Base-by-base conservation (phyloP, 2,329 filamentous ascomycete genomes). In the Xylariaceae sp. region DNA sequence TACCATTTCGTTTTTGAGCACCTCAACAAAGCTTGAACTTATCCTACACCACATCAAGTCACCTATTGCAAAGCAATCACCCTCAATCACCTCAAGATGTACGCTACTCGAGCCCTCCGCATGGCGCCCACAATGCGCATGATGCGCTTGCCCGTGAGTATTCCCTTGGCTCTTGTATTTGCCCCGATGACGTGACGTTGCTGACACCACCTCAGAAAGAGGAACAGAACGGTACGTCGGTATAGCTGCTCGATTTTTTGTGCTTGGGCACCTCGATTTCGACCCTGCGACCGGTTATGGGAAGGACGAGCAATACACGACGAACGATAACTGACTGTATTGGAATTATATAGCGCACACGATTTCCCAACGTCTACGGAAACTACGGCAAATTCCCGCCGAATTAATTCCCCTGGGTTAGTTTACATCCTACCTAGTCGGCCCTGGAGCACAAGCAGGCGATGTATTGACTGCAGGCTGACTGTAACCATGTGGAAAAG, bases 341-440 rank as follows among this genome's bases (percentile, higher is more conserved):
- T 50, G 45, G 55, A 50, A 62, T 48, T 59, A 54, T 61, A 56
- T 59, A 99, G 94, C 90, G 72, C 94, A 97, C 79, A 96, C 92
- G 68, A 85, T 97, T 75, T 96, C 92, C 64, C 94, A 97, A 80
- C 89, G 92, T 72, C 80, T 99, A 68, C 88, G 91, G 72, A 87
- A 85, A 72, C 80, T 96, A 70, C 91, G 88, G 82, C 85, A 86
- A 76, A 87, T 97, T 70, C 94, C 94, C 65, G 85, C 90, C 65
- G 94, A 99, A 81, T 81, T 99, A 82, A 84, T 91, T 66, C 94
- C 94, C 70, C 87, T 99, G 67, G 91, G 91, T 95, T 86, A 73
- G 84, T 77, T 63, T 61, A 53, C 53, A 54, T 39, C 9, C 31
- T 30, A 39, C 9, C 31, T 30, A 39, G 30, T 40, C 31, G 46